Evolutionary conservation across 2,329 filamentous ascomycete genomes (phyloP).

Genomic region (Cyclaneusma minus): DNA sequence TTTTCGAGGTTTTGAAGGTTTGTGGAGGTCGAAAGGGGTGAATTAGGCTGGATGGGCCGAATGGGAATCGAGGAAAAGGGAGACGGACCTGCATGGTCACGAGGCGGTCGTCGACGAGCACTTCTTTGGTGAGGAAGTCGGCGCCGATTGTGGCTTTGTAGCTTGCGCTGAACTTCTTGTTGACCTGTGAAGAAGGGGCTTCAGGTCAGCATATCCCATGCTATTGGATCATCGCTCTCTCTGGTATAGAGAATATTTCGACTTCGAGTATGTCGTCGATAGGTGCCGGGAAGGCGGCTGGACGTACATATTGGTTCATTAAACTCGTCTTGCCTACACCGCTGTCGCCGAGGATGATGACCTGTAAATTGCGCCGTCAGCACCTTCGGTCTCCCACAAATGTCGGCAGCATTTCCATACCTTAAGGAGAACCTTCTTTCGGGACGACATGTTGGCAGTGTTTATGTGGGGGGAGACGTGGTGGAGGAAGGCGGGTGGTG

Average conservation of each 20-base stretch:
- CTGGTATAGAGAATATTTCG: not conserved
- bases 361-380: slow-evolving; percentile 33
- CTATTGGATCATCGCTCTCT: slow-evolving; percentile 1
- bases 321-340: slow-evolving; percentile 98
- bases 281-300: slow-evolving; percentile 5
- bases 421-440: slow-evolving; percentile 57
- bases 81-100: slow-evolving; percentile 85
- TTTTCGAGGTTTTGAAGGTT: too few species aligned
- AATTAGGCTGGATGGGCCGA: not conserved
- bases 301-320: slow-evolving; percentile 99
- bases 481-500: not conserved
- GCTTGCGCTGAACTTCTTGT: slow-evolving; percentile 99
- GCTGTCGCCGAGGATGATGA: slow-evolving; percentile 97
- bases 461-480: slow-evolving; percentile 1
- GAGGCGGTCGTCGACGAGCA: slow-evolving; percentile 88
- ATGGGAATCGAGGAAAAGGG: too few species aligned
- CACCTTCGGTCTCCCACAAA: not conserved
- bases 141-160: slow-evolving; percentile 99
- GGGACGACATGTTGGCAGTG: slow-evolving; percentile 31
- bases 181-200: slow-evolving; percentile 49
- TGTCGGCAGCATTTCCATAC: slow-evolving; percentile 22
- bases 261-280: not conserved
- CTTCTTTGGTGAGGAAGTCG: slow-evolving; percentile 96
- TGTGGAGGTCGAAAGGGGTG: not conserved
- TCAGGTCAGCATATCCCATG: slow-evolving; percentile 1